Base-by-base conservation (phyloP, 2,329 filamentous ascomycete genomes). In the Lachnellula willkommii region DNA sequence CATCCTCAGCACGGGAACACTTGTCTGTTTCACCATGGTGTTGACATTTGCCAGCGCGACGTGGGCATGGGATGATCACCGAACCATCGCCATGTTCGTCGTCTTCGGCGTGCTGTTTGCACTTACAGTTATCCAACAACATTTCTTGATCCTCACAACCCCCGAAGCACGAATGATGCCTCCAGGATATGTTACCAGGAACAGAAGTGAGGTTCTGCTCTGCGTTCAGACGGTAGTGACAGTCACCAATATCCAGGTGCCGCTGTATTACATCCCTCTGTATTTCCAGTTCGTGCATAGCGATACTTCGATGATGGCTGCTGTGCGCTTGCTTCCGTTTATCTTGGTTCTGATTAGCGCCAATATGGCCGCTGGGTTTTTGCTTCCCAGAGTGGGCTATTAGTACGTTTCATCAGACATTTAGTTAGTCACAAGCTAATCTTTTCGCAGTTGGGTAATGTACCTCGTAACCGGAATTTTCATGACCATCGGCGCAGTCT, bases 21-120 rank as follows among this genome's bases (percentile, higher is more conserved):
- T 76, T 55, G 67, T 74, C 0, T 69, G 70, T 7, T 68, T 77
- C 45, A 68, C 78, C 22, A 73, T 82, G 56, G 77, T 71, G 0
- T 71, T 82, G 47, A 73, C 72, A 14, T 80, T 81, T 48, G 79
- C 76, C 7, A 81, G 81, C 1, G 66, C 72, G 0, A 61, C 73
- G 1, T 84, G 74, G 63, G 62, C 66, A 0, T 85, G 81, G 81
- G 69, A 68, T 26, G 72, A 69, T 4, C 71, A 70, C 0, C 65
- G 70, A 0, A 71, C 73, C 20, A 79, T 83, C 50, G 71, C 71
- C 1, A 68, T 77, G 4, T 80, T 79, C 63, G 69, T 77, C n/a
- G 63, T 78, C 1, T 76, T 75, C 14, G 77, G 69, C 0, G 59
- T 78, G 1, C 61, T 76, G 0, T 65, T 77, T 37, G 60, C 77